Evolutionary conservation across 2,329 filamentous ascomycete genomes (phyloP).

Genomic region (Monilinia vaccinii-corymbosi): DNA sequence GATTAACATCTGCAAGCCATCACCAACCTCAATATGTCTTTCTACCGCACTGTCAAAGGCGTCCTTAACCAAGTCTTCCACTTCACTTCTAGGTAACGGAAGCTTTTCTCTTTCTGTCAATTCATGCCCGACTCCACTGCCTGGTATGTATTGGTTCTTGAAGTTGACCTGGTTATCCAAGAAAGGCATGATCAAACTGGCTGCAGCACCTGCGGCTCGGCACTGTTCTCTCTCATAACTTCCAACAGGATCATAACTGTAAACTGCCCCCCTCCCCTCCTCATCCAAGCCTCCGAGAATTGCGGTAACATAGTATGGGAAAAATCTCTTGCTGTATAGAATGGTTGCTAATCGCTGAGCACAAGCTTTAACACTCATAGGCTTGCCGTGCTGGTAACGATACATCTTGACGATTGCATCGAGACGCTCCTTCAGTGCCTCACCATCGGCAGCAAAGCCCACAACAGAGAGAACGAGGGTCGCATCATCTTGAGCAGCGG

Average conservation of each 20-base stretch:
- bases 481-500: constrained; percentile 73
- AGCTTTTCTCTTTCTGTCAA: constrained; percentile 62
- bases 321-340: constrained; percentile 95
- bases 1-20: constrained; percentile 90
- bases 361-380: constrained; percentile 89
- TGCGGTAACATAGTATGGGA: constrained; percentile 95
- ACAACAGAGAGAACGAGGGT: constrained; percentile 88
- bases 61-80: constrained; percentile 86
- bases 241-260: constrained; percentile 95
- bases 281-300: constrained; percentile 93
- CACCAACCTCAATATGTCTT: constrained; percentile 97
- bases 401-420: constrained; percentile 98
- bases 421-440: constrained; percentile 86
- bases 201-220: constrained; percentile 83
- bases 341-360: constrained; percentile 93
- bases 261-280: constrained; percentile 86
- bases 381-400: constrained; percentile 94
- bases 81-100: constrained; percentile 62
- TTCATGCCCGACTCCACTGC: constrained; percentile 73
- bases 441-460: constrained; percentile 90
- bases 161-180: constrained; percentile 99
- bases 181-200: constrained; percentile 97
- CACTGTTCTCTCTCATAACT: constrained; percentile 97
- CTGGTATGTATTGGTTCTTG: constrained; percentile 95
- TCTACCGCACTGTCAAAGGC: constrained; percentile 97